Conservation (phyloP, 306 rosid genomes). For the Begonia fuchsioides region DNA sequence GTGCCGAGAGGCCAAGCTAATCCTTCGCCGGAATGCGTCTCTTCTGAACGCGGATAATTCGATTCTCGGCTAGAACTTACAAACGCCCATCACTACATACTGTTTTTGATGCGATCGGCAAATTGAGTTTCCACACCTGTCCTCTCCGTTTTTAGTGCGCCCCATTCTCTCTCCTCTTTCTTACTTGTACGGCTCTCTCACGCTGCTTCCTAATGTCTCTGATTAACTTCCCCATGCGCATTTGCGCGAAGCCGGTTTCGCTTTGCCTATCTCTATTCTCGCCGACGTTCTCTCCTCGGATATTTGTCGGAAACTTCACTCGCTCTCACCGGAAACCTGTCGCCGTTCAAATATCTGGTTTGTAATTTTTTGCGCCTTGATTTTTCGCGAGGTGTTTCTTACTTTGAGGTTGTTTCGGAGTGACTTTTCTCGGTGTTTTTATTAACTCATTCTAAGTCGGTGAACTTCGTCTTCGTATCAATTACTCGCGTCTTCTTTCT, state of each 20-base stretch:
- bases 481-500: neutral
- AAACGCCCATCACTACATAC: neutral
- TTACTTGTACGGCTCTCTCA: neutral
- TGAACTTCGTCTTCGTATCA: neutral
- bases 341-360: slow-evolving; percentile 32
- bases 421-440: neutral
- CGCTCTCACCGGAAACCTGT: slow-evolving; percentile 14
- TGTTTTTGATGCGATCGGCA: neutral
- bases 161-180: slow-evolving; percentile 28
- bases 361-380: neutral
- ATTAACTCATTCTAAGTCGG: neutral
- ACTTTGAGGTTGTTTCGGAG: neutral
- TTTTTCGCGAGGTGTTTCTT: neutral
- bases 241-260: slow-evolving; percentile 36
- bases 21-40: neutral
- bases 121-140: slow-evolving; percentile 2
- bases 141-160: slow-evolving; percentile 29
- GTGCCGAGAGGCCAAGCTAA: neutral
- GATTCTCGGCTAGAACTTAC: slow-evolving; percentile 6
- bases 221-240: slow-evolving; percentile 64
- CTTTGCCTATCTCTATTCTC: slow-evolving; percentile 24
- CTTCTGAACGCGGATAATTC: neutral
- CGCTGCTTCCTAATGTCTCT: slow-evolving; percentile 28
- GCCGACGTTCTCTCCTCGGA: slow-evolving; percentile 11
- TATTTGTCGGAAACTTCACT: slow-evolving; percentile 16